These are phyloP conservation scores for Tetracladium marchalianum DNA, from an alignment of 495 filamentous ascomycete species.

Conservation along the genomic window DNA sequence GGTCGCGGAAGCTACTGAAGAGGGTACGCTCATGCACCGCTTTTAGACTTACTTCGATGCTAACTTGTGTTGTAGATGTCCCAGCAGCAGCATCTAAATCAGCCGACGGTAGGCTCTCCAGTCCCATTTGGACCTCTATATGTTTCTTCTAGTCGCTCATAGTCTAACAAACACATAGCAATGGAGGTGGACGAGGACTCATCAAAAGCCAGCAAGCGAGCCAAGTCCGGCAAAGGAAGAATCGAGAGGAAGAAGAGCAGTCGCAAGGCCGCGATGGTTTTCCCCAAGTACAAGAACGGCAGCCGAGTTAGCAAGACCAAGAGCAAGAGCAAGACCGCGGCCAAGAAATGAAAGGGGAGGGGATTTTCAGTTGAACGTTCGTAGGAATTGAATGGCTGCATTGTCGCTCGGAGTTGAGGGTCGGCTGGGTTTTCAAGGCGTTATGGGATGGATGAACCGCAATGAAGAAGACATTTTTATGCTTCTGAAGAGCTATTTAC, in stretches of 20 bases:
- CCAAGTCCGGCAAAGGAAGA: slow-evolving; percentile 16
- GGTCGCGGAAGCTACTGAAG: slow-evolving; percentile 19
- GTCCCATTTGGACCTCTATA: too few relatives aligned
- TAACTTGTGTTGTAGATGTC: not conserved
- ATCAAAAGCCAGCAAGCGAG: slow-evolving; percentile 9
- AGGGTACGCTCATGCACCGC: slow-evolving; percentile 25
- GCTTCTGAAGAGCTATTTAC: too few relatives aligned
- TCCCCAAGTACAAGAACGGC: slow-evolving; percentile 34
- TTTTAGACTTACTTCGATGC: not conserved
- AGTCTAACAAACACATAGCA: slow-evolving; percentile 1
- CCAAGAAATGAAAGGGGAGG: too few relatives aligned
- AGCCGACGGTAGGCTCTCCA: too few relatives aligned
- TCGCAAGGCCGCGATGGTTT: slow-evolving; percentile 29
- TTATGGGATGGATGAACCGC: too few relatives aligned
- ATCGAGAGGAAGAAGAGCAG: slow-evolving; percentile 35
- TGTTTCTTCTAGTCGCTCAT: too few relatives aligned
- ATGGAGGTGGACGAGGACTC: slow-evolving; percentile 40
- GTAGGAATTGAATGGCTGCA: too few relatives aligned
- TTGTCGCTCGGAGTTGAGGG: too few relatives aligned
- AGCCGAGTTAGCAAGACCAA: slow-evolving; percentile 26
- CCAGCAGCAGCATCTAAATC: too few relatives aligned
- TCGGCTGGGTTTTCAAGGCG: too few relatives aligned
- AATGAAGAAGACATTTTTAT: too few relatives aligned
- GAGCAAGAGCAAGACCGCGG: slow-evolving; percentile 17
- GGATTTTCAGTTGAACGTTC: too few relatives aligned